Evolutionary conservation across 306 rosid species (phyloP).

Genomic region (Malus sylvestris): DNA sequence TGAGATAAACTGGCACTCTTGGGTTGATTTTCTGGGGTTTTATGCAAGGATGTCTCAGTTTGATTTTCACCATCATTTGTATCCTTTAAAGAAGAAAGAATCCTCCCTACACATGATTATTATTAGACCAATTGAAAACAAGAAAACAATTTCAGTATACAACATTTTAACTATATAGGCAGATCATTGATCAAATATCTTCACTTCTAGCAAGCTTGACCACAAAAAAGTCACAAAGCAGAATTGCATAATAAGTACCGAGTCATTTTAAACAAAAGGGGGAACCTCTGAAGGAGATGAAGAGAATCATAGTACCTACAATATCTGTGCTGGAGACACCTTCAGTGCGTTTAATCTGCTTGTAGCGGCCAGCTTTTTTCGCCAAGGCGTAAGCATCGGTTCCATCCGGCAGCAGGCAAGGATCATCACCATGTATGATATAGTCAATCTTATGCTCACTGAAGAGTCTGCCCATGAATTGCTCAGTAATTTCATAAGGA

Average conservation of each 20-base stretch:
- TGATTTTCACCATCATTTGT: conserved; percentile 27
- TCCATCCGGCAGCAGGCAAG: conserved; percentile 99
- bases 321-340: conserved; percentile 99
- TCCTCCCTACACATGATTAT: conserved; percentile 56
- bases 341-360: conserved; percentile 97
- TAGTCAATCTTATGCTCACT: conserved; percentile 90
- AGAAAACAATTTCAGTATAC: not conserved
- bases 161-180: not conserved
- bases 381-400: conserved; percentile 98
- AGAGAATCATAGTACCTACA: conserved; percentile 71
- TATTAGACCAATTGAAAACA: not conserved
- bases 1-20: conserved; percentile 56
- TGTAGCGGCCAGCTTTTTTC: conserved; percentile 93
- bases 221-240: not conserved
- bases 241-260: not conserved
- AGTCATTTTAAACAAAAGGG: not conserved
- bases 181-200: not conserved
- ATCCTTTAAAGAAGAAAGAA: conserved; percentile 52
- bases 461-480: conserved; percentile 88
- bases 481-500: conserved; percentile 89
- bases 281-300: conserved; percentile 10
- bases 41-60: conserved; percentile 31
- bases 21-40: conserved; percentile 33
- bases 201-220: not conserved
- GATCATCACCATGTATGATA: conserved; percentile 98